Conservation (phyloP, 805 yeast species). For the Candida yuanshanica region DNA sequence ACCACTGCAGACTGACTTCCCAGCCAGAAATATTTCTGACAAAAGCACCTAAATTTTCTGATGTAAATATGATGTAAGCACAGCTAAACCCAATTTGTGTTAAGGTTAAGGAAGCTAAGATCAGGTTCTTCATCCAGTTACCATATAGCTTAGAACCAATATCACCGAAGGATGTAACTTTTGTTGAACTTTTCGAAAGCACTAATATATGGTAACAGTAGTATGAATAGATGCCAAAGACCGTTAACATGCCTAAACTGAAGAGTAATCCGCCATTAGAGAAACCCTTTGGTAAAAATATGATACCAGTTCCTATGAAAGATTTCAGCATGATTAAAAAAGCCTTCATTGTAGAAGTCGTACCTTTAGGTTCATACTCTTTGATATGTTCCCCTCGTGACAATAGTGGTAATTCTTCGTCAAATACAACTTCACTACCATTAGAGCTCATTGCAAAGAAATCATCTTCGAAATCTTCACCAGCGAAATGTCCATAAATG, state of each 20-base stretch:
- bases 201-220: conserved; percentile 73
- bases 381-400: conserved; percentile 8
- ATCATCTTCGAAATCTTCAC: conserved; percentile 75
- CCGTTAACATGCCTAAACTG: conserved; percentile 43
- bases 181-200: conserved; percentile 49
- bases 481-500: conserved; percentile 82
- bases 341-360: conserved; percentile 69
- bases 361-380: conserved; percentile 40
- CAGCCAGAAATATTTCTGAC: conserved; percentile 41
- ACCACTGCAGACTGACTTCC: conserved; percentile 34
- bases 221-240: conserved; percentile 66
- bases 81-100: conserved; percentile 80
- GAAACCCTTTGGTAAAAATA: conserved; percentile 66
- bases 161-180: conserved; percentile 74
- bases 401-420: conserved; percentile 26
- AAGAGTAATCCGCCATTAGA: conserved; percentile 67
- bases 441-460: conserved; percentile 38
- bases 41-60: conserved; percentile 66
- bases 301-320: conserved; percentile 71
- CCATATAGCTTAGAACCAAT: conserved; percentile 65
- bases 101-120: conserved; percentile 55
- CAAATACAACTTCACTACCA: conserved; percentile 17
- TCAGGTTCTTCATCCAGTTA: conserved; percentile 54
- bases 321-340: conserved; percentile 68
- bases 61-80: conserved; percentile 74